phyloP scores from a whole-genome alignment of 2,329 filamentous ascomycete species.

The Colletotrichum tabaci region DNA sequence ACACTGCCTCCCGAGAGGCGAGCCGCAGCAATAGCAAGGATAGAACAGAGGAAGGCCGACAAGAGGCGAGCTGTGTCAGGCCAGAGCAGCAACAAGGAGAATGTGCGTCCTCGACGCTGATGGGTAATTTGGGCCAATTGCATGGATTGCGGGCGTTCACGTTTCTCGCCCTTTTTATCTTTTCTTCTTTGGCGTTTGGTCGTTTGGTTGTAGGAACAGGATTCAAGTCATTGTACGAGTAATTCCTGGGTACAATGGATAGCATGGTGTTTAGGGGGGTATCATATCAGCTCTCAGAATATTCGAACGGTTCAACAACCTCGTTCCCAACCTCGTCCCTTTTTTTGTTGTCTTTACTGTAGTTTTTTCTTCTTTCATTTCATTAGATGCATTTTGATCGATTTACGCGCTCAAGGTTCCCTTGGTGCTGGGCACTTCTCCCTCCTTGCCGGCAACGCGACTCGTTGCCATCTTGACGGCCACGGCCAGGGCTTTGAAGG shows the following conservation, averaged over 20 bases:
- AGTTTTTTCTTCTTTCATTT: neutral
- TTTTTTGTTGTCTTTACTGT: slow-evolving; percentile 11
- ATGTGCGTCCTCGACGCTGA: slow-evolving; percentile 56
- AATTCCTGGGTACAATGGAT: slow-evolving; percentile 24
- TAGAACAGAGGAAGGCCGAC: slow-evolving; percentile 69
- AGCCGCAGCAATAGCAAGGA: slow-evolving; percentile 68
- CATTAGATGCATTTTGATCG: neutral
- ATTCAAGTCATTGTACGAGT: slow-evolving; percentile 38
- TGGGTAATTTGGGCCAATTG: neutral
- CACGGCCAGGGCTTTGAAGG: slow-evolving; percentile 95
- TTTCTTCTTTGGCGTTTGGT: slow-evolving; percentile 22
- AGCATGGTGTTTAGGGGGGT: slow-evolving; percentile 44
- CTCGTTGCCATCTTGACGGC: slow-evolving; percentile 85
- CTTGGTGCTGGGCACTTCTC: slow-evolving; percentile 96
- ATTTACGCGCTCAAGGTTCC: slow-evolving; percentile 78
- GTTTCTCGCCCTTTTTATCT: slow-evolving; percentile 21
- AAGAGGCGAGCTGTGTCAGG: slow-evolving; percentile 57
- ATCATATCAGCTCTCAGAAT: slow-evolving; percentile 37
- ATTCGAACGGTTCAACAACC: slow-evolving; percentile 26
- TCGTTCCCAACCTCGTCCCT: slow-evolving; percentile 12
- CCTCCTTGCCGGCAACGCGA: slow-evolving; percentile 83
- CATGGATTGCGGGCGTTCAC: slow-evolving; percentile 24
- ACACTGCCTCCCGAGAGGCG: slow-evolving; percentile 65
- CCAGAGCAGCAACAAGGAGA: slow-evolving; percentile 65
- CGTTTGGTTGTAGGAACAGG: slow-evolving; percentile 32